phyloP scores from a whole-genome alignment of 1,284 basidiomycete species.

The Cerrena zonata region DNA sequence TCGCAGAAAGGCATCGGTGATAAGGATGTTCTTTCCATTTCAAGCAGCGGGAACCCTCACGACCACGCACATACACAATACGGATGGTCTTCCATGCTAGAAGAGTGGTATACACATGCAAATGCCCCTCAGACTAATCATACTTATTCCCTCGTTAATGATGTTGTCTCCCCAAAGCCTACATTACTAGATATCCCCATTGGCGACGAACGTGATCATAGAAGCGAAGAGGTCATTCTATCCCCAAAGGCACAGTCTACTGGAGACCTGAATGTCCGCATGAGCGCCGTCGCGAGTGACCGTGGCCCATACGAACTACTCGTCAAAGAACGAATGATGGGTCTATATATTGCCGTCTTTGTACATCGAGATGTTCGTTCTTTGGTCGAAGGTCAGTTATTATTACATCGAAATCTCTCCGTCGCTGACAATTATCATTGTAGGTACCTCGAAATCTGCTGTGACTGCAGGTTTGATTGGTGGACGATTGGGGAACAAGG shows the following conservation, averaged over 20 bases:
- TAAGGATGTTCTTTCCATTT: not conserved
- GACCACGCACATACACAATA: conserved; percentile 11
- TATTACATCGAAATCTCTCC: not conserved
- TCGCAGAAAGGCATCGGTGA: not conserved
- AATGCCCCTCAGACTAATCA: conserved; percentile 6
- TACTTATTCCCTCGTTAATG: not conserved
- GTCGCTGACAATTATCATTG: not conserved
- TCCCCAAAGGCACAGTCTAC: conserved; percentile 17
- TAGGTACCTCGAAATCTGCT: conserved; percentile 62
- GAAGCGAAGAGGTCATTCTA: conserved; percentile 3
- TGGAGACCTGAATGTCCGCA: conserved; percentile 14
- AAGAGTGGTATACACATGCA: conserved; percentile 65
- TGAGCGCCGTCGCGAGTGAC: conserved; percentile 32
- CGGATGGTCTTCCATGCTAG: conserved; percentile 70
- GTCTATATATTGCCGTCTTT: conserved; percentile 73
- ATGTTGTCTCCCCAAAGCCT: not conserved
- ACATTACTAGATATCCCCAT: conserved; percentile 5
- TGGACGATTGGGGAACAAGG: conserved; percentile 82
- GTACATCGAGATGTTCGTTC: conserved; percentile 61
- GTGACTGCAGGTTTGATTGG: conserved; percentile 85
- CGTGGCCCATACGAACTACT: conserved; percentile 75
- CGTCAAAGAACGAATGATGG: conserved; percentile 83
- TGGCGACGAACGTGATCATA: not conserved
- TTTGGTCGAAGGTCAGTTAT: conserved; percentile 49
- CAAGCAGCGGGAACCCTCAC: not conserved